Evolutionary conservation across 2,329 filamentous ascomycete genomes (phyloP).

Genomic region (Curvularia eragrostidis): DNA sequence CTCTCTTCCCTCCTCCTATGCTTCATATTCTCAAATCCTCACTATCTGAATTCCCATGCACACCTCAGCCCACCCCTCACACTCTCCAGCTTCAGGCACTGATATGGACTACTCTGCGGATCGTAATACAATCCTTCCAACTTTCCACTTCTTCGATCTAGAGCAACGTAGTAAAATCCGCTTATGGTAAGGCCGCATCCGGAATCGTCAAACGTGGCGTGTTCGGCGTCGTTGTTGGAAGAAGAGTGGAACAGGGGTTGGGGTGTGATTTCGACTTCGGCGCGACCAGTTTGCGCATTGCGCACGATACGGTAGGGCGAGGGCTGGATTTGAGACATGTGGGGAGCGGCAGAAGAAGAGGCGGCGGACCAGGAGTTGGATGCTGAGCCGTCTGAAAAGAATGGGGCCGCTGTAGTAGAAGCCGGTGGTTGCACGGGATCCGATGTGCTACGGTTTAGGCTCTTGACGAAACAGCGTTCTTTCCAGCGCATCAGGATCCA

Average conservation of each 20-base stretch:
- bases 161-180: slow-evolving; percentile 62
- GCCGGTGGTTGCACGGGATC: slow-evolving; percentile 25
- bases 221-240: slow-evolving; percentile 25
- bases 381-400: slow-evolving; percentile 9
- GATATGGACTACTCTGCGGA: slow-evolving; percentile 61
- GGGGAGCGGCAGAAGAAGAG: slow-evolving; percentile 1
- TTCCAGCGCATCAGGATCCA: slow-evolving; percentile 66
- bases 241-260: slow-evolving; percentile 8
- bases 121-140: slow-evolving; percentile 63
- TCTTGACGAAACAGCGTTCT: slow-evolving; percentile 58
- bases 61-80: slow-evolving; percentile 44
- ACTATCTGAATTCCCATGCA: slow-evolving; percentile 48
- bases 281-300: slow-evolving; percentile 19
- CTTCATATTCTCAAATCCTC: slow-evolving; percentile 11
- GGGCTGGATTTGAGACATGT: slow-evolving; percentile 14
- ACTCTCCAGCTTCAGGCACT: slow-evolving; percentile 57
- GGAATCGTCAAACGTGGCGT: slow-evolving; percentile 40
- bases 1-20: slow-evolving; percentile 2
- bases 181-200: slow-evolving; percentile 59
- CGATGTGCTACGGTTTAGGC: slow-evolving; percentile 29
- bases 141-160: slow-evolving; percentile 55
- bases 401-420: slow-evolving; percentile 12
- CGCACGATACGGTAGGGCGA: slow-evolving; percentile 29
- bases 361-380: slow-evolving; percentile 9
- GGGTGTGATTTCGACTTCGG: slow-evolving; percentile 23